These are phyloP conservation scores for Lipomyces kockii DNA, from an alignment of 805 yeast species.

Conservation along the genomic window DNA sequence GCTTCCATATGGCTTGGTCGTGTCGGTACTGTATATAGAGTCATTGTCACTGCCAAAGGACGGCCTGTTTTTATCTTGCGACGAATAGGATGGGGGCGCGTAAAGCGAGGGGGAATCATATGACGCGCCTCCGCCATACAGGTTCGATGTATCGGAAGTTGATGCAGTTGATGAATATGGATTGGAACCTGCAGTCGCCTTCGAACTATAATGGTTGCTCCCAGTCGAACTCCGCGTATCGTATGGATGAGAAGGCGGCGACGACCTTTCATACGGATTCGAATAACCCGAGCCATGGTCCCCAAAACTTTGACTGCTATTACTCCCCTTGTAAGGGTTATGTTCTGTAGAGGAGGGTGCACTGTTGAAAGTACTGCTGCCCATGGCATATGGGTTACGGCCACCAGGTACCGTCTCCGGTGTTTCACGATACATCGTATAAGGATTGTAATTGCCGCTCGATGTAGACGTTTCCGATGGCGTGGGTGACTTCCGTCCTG, in stretches of 20 bases:
- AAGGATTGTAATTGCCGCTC: slow-evolving; percentile 10
- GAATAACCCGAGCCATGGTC: neutral
- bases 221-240: slow-evolving; percentile 5
- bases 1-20: neutral
- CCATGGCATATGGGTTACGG: slow-evolving; percentile 28
- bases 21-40: neutral
- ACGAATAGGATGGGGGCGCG: neutral
- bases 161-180: neutral
- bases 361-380: slow-evolving; percentile 25
- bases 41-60: neutral
- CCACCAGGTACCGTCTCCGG: neutral
- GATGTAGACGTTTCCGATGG: neutral
- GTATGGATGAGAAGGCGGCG: slow-evolving; percentile 24
- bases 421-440: slow-evolving; percentile 3
- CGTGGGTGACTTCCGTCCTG: slow-evolving; percentile 6
- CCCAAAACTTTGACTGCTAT: neutral
- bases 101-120: neutral
- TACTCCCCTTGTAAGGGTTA: neutral
- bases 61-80: slow-evolving; percentile 13
- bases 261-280: neutral
- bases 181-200: neutral
- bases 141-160: neutral
- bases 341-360: neutral
- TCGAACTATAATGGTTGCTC: neutral
- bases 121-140: neutral